A percentile compares a stretch with the other conserved stretches of the same genome.
phyloP scores from a whole-genome alignment of 306 rosid species.

The Geum urbanum region DNA sequence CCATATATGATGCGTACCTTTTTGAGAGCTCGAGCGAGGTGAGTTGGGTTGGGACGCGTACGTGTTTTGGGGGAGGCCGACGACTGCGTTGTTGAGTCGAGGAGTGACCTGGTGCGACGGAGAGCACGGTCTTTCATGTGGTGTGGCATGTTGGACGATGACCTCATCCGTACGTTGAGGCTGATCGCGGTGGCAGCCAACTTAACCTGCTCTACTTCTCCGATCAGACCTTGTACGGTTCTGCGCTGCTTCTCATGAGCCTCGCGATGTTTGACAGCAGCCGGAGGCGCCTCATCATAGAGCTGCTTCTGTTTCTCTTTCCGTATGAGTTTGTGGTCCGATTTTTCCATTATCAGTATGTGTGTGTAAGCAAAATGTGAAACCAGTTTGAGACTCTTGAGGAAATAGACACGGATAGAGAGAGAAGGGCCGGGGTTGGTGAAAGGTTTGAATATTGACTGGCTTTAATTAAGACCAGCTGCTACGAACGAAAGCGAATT shows the following conservation, averaged over 20 bases:
- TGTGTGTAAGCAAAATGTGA: constrained; percentile 3
- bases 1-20: constrained; percentile 35
- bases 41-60: constrained; percentile 42
- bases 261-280: no score
- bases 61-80: constrained; percentile 27
- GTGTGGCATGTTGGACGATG: constrained; percentile 61
- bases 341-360: constrained; percentile 9
- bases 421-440: background rate
- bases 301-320: background rate
- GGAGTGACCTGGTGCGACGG: constrained; percentile 40
- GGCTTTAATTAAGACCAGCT: background rate
- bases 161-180: constrained; percentile 50
- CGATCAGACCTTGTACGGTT: background rate
- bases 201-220: constrained; percentile 18
- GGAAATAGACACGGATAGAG: background rate
- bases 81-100: constrained; percentile 16
- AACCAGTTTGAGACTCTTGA: background rate
- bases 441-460: constrained; percentile 16
- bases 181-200: constrained; percentile 50
- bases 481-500: background rate
- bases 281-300: no score
- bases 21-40: constrained; percentile 59
- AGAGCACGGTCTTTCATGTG: constrained; percentile 60
- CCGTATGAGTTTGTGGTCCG: no score
- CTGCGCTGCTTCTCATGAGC: no score